Percentiles rank a stretch among this genome's conserved stretches.
Evolutionary conservation across 768 basidiomycete species (phyloP).

Genomic region (Hericium erinaceus): DNA sequence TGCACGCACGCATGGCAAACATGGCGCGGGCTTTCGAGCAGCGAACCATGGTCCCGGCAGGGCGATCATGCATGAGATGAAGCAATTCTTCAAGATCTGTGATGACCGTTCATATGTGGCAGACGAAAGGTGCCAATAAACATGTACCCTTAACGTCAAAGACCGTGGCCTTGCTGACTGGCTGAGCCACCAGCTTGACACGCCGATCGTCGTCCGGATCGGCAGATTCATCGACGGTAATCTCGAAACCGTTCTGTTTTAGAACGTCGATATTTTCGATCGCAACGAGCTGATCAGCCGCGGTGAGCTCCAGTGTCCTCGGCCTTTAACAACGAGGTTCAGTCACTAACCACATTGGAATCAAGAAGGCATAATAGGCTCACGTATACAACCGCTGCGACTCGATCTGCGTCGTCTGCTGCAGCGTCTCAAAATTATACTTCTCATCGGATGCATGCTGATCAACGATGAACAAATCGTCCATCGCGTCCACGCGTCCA

Average conservation of each 20-base stretch:
- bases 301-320: constrained; percentile 68
- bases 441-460: constrained; percentile 98
- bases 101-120: not conserved
- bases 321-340: constrained; percentile 40
- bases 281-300: constrained; percentile 83
- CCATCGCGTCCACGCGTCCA: constrained; percentile 27
- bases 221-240: constrained; percentile 46
- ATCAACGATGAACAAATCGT: constrained; percentile 94
- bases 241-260: constrained; percentile 82
- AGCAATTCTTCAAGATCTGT: constrained; percentile 90
- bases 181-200: constrained; percentile 70
- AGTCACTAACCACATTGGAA: not conserved
- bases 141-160: constrained; percentile 78
- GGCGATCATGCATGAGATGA: constrained; percentile 71
- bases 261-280: constrained; percentile 82
- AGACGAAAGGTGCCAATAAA: not conserved
- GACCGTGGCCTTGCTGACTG: constrained; percentile 83
- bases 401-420: constrained; percentile 81
- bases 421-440: constrained; percentile 94
- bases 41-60: constrained; percentile 75
- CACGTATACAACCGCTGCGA: constrained; percentile 81
- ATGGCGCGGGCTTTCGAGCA: constrained; percentile 90
- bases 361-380: constrained; percentile 15
- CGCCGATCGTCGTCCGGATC: constrained; percentile 30
- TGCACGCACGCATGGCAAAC: constrained; percentile 95